Evolutionary conservation across 371 early-diverging fungal genomes (phyloP).

Genomic region (Syncephalis plumigaleata): DNA sequence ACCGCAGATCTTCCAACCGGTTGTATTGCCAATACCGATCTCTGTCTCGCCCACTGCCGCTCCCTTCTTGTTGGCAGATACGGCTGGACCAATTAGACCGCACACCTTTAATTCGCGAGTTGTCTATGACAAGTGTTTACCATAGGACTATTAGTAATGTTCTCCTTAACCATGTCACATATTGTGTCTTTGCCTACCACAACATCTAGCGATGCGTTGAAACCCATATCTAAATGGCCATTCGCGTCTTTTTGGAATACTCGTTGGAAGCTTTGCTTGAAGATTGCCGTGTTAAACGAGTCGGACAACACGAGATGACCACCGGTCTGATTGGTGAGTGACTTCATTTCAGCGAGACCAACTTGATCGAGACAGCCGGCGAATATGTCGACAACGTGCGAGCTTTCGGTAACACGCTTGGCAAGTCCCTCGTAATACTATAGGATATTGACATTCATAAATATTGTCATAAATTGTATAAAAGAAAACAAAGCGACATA

Average conservation of each 20-base stretch:
- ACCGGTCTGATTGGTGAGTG: constrained; percentile 80
- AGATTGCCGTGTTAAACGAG: constrained; percentile 88
- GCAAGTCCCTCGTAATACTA: constrained; percentile 85
- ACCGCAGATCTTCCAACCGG: constrained; percentile 88
- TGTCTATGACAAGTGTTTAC: too few species aligned
- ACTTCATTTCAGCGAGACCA: constrained; percentile 96
- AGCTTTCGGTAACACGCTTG: constrained; percentile 68
- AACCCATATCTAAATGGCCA: constrained; percentile 84
- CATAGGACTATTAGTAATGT: neutral
- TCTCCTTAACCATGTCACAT: too few species aligned
- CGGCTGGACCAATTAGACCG: constrained; percentile 90
- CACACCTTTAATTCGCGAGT: constrained; percentile 88
- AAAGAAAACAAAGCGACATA: constrained; percentile 25
- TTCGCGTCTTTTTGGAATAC: constrained; percentile 81
- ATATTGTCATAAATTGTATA: neutral
- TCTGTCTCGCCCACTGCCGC: constrained; percentile 93
- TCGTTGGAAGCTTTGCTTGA: constrained; percentile 91
- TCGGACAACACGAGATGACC: constrained; percentile 95
- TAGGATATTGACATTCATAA: constrained; percentile 11
- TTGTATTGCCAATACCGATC: constrained; percentile 92
- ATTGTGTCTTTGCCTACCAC: constrained; percentile 33
- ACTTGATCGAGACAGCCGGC: constrained; percentile 91
- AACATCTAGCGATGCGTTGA: constrained; percentile 97
- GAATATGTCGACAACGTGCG: constrained; percentile 80
- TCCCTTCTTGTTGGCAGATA: constrained; percentile 78